Percentiles rank a stretch among this genome's conserved stretches.
Conservation (phyloP, 331 rosid genomes). For the Spiraea crenata region DNA sequence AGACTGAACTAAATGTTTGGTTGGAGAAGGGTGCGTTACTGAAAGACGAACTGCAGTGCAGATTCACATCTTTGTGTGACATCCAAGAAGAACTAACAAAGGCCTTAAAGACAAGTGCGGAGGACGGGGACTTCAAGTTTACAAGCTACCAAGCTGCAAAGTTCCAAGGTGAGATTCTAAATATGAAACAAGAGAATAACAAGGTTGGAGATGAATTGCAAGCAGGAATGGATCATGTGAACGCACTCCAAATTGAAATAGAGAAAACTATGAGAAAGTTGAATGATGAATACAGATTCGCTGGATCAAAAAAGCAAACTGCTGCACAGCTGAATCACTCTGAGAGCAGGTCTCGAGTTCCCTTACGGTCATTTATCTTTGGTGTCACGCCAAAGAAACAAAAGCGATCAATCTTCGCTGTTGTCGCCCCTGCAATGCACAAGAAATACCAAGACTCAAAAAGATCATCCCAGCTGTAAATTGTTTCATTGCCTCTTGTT, state of each 20-base stretch:
- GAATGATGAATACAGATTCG: constrained; percentile 62
- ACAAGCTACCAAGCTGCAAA: constrained; percentile 97
- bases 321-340: constrained; percentile 43
- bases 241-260: constrained; percentile 55
- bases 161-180: constrained; percentile 94
- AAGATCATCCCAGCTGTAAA: constrained; percentile 37
- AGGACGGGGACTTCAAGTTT: constrained; percentile 79
- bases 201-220: constrained; percentile 85
- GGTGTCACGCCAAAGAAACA: constrained; percentile 77
- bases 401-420: constrained; percentile 70
- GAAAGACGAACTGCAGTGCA: constrained; percentile 63
- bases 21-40: constrained; percentile 44
- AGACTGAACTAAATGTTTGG: constrained; percentile 69
- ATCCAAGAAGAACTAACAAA: constrained; percentile 80
- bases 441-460: constrained; percentile 46
- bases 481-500: constrained; percentile 12
- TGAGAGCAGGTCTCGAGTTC: constrained; percentile 51
- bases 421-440: constrained; percentile 67
- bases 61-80: constrained; percentile 71
- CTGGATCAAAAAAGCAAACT: constrained; percentile 52
- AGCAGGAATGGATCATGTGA: constrained; percentile 62
- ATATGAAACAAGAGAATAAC: constrained; percentile 95
- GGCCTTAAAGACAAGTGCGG: constrained; percentile 80
- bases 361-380: constrained; percentile 83
- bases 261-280: constrained; percentile 58